Conservation (phyloP, 2,329 filamentous ascomycete genomes). For the Claviceps fusiformis region DNA sequence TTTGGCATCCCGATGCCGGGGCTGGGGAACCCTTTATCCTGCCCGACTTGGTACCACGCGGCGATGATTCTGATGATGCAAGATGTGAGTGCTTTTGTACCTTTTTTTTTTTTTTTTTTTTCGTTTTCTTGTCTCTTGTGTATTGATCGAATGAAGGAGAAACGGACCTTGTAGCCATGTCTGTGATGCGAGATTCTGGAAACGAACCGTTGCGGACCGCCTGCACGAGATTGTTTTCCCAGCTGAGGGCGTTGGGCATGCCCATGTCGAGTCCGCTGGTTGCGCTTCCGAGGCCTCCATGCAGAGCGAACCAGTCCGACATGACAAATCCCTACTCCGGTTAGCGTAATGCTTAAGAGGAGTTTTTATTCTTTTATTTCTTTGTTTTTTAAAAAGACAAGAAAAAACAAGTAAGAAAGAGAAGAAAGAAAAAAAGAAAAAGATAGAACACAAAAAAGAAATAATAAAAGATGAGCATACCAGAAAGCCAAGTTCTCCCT, state of each 20-base stretch:
- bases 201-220: slow-evolving; percentile 49
- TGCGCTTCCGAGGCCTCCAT: slow-evolving; percentile 45
- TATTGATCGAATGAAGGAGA: neutral
- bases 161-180: slow-evolving; percentile 41
- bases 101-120: neutral
- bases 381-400: too few species aligned
- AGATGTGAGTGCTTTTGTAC: neutral
- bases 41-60: slow-evolving; percentile 41
- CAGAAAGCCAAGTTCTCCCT: slow-evolving; percentile 42
- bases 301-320: slow-evolving; percentile 54
- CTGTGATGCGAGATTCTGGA: slow-evolving; percentile 37
- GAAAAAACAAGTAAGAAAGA: neutral
- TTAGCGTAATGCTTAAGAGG: slow-evolving; percentile 11
- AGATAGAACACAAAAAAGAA: neutral
- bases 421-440: too few species aligned
- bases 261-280: slow-evolving; percentile 57
- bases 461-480: neutral
- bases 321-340: slow-evolving; percentile 42
- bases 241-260: slow-evolving; percentile 40
- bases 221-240: slow-evolving; percentile 40
- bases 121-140: neutral
- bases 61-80: slow-evolving; percentile 26
- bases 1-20: slow-evolving; percentile 38
- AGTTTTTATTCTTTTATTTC: too few species aligned
- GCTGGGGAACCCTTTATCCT: slow-evolving; percentile 31